Conservation (phyloP, 2,329 filamentous ascomycete species). For the Scorias spongiosa region DNA sequence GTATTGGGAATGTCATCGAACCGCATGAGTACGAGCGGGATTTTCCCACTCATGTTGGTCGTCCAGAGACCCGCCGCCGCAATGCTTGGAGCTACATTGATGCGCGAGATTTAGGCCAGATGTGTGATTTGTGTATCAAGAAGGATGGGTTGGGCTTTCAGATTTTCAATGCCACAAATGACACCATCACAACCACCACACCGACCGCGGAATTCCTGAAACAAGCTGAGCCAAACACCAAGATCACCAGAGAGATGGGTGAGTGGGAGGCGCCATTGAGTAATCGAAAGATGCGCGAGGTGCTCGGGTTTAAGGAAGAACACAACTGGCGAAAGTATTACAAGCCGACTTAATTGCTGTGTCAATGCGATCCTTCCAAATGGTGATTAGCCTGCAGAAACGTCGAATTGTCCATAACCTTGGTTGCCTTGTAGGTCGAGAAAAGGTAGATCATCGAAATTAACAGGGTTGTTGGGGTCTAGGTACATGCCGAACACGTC, state of each 20-base stretch:
- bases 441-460: conserved; percentile 19
- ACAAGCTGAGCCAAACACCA: conserved; percentile 33
- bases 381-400: no score
- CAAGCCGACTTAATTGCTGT: conserved; percentile 10
- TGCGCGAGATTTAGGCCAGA: conserved; percentile 45
- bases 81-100: conserved; percentile 52
- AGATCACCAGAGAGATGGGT: conserved; percentile 40
- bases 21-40: conserved; percentile 43
- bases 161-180: conserved; percentile 50
- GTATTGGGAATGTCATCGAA: conserved; percentile 47
- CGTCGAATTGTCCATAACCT: no score
- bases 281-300: conserved; percentile 43
- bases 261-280: conserved; percentile 45
- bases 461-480: conserved; percentile 20
- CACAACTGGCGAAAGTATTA: conserved; percentile 42
- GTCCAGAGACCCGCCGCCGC: conserved; percentile 36
- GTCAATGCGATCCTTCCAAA: no score
- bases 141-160: conserved; percentile 45
- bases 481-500: conserved; percentile 20
- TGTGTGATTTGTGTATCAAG: conserved; percentile 39
- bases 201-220: conserved; percentile 39
- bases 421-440: conserved; percentile 17
- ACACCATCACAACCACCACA: conserved; percentile 40
- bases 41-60: conserved; percentile 36
- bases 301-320: conserved; percentile 44